A percentile compares a stretch with the other conserved stretches of the same genome.
phyloP scores from a whole-genome alignment of 352 stramenopile species.

The Phytophthora constricta region DNA sequence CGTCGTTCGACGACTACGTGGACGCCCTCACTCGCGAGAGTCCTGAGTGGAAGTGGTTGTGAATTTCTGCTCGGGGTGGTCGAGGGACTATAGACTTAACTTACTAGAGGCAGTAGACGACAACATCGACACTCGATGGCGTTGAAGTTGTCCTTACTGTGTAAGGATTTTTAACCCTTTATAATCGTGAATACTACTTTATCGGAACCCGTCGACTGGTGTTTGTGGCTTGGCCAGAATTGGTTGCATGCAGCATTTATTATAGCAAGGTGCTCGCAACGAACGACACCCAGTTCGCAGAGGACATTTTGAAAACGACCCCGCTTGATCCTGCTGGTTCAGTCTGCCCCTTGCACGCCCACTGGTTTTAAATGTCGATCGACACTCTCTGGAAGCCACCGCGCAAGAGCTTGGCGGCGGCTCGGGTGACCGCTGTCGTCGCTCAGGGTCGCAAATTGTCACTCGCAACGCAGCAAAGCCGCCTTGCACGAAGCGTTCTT shows the following conservation, averaged over 20 bases:
- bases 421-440: too few species aligned
- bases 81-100: slow-evolving; percentile 30
- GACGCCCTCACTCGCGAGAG: slow-evolving; percentile 62
- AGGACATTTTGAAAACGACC: too few species aligned
- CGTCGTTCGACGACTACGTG: slow-evolving; percentile 71
- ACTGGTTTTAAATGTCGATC: not conserved
- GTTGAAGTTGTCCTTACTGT: slow-evolving; percentile 11
- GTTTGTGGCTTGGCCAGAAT: too few species aligned
- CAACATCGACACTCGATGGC: slow-evolving; percentile 14
- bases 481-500: too few species aligned
- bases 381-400: too few species aligned
- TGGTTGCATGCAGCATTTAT: too few species aligned
- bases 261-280: too few species aligned
- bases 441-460: too few species aligned
- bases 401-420: too few species aligned
- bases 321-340: too few species aligned
- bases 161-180: slow-evolving; percentile 16
- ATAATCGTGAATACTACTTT: not conserved
- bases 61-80: slow-evolving; percentile 12
- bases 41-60: slow-evolving; percentile 81
- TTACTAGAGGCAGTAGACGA: slow-evolving; percentile 41
- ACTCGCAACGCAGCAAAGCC: too few species aligned
- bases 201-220: not conserved
- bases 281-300: too few species aligned
- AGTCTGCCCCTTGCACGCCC: not conserved